Percentiles rank a stretch among this genome's conserved stretches.
phyloP scores from a whole-genome alignment of 2,329 filamentous ascomycete species.

The Orbilia javanica region DNA sequence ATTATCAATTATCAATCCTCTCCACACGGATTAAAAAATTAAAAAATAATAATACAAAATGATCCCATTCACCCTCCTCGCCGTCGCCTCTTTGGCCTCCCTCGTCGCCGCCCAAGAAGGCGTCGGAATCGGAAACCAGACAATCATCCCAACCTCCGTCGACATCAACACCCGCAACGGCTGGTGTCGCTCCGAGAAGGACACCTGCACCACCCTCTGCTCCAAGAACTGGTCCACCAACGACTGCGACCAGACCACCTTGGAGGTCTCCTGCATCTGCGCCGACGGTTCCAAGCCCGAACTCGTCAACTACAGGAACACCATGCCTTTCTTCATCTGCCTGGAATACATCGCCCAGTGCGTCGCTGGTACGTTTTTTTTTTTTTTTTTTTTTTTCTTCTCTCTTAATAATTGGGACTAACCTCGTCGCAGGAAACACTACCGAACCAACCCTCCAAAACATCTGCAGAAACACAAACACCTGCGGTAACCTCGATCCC shows the following conservation, averaged over 20 bases:
- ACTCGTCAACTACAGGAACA: constrained; percentile 45
- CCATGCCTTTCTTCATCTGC: constrained; percentile 53
- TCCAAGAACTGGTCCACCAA: constrained; percentile 49
- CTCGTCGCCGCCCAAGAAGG: constrained; percentile 30
- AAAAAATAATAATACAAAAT: constrained; percentile 4
- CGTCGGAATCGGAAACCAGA: constrained; percentile 56
- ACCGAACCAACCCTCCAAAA: constrained; percentile 44
- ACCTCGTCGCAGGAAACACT: constrained; percentile 32
- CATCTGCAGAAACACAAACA: constrained; percentile 53
- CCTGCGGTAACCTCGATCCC: constrained; percentile 49
- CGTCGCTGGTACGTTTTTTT: constrained; percentile 42
- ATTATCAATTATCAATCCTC: not conserved
- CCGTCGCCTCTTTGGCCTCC: constrained; percentile 29
- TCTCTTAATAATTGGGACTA: not conserved
- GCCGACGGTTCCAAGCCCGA: constrained; percentile 42
- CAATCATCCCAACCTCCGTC: constrained; percentile 46
- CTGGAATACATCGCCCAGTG: constrained; percentile 52
- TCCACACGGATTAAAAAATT: not conserved
- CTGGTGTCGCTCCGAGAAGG: constrained; percentile 50
- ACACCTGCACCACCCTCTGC: constrained; percentile 56
- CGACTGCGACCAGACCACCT: constrained; percentile 43
- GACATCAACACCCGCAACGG: constrained; percentile 53
- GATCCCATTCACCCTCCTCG: constrained; percentile 19
- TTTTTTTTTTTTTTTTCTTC: not conserved
- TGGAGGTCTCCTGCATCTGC: constrained; percentile 31